Conservation (phyloP, 179 eudicot species). For the Heliamphora pulchella region DNA sequence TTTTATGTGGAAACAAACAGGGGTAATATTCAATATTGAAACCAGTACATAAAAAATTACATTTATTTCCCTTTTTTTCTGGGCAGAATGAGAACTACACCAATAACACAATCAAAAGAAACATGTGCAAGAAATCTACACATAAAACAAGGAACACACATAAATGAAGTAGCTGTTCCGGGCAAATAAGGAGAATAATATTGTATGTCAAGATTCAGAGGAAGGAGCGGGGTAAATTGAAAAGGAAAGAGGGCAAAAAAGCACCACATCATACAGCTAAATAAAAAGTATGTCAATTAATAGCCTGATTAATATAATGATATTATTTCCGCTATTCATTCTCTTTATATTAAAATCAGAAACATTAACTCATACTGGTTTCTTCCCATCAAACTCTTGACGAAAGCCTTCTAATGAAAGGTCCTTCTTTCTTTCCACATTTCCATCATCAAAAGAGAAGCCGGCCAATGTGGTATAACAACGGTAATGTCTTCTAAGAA, state of each 20-base stretch:
- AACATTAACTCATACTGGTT: constrained; percentile 55
- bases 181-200: background rate
- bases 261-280: background rate
- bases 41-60: background rate
- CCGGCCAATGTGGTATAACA: constrained; percentile 67
- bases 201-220: background rate
- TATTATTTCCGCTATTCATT: constrained; percentile 3
- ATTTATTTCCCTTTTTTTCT: background rate
- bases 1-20: too few species aligned
- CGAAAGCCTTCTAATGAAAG: constrained; percentile 59
- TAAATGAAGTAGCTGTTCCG: background rate
- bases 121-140: background rate
- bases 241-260: background rate
- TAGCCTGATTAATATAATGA: background rate
- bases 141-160: background rate
- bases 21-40: too few species aligned
- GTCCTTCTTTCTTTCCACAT: constrained; percentile 60
- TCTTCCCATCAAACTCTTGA: constrained; percentile 57
- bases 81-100: background rate
- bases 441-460: constrained; percentile 69
- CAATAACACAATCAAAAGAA: background rate
- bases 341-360: background rate
- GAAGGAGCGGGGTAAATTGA: background rate
- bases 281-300: background rate
- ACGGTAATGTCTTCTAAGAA: constrained; percentile 74